Base-by-base conservation (phyloP, 805 yeast genomes). In the Zygosaccharomyces siamensis region DNA sequence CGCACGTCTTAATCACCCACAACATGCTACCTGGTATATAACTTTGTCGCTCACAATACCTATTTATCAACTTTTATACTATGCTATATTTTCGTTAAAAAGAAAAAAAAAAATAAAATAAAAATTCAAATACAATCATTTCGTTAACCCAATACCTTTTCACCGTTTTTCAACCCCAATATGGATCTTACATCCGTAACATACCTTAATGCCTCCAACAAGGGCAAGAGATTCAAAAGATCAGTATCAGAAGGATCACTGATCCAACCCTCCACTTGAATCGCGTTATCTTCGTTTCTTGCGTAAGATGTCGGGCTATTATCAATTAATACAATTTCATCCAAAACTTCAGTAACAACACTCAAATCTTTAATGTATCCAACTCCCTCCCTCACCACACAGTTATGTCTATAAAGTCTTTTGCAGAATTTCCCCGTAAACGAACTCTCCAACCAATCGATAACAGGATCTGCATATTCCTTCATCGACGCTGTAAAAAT, bases 381-480 rank as follows among this genome's bases (percentile, higher is more conserved):
- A 20, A 81, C 84, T 0, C 95, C 95, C 53, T 78, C 80, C 45
- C 86, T 71, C 52, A 81, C 74, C 1, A 84, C 82, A 66, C 99
- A 92, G 62, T 89, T 84, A 57, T 77, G 77, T 59, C 98, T 74
- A 66, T 92, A 92, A 54, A 75, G 81, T 45, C 98, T 72, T 49
- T 75, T 76, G 60, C 70, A 80, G 81, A 70, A 65, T 73, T 60
- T 68, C 61, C 58, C 73, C 51, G 56, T 84, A 87, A 58, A 59
- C 1, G 69, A 59, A 18, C 77, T 74, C 64, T 92, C 98, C 18
- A 92, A 72, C 82, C 90, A 87, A 67, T 92, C 92, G 45, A 93
- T 87, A 44, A 93, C 95, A 0, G 99, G 98, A 61, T 93, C 99
- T 0, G 99, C 98, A 61, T 93, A 93, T 63, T 89, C 96, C 65